Conservation (phyloP, 2,329 filamentous ascomycete species). For the Diplodia sapinea region DNA sequence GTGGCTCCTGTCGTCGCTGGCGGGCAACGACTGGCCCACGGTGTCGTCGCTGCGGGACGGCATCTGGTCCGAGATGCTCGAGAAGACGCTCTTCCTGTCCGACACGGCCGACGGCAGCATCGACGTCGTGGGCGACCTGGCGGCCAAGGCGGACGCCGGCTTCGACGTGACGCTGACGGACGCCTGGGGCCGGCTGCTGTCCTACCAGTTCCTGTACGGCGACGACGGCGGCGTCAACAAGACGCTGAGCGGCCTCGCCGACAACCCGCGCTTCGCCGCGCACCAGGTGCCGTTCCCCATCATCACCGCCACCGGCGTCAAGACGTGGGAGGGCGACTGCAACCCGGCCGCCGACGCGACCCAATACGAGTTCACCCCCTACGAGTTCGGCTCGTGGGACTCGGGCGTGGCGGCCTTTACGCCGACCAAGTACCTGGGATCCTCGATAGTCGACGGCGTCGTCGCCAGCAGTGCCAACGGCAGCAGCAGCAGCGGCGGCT, state of each 20-base stretch:
- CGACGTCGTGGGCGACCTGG: conserved; percentile 43
- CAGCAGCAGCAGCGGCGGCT: conserved; percentile 32
- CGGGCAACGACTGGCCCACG: conserved; percentile 56
- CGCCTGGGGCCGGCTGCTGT: conserved; percentile 49
- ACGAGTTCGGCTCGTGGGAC: conserved; percentile 71
- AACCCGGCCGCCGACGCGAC: conserved; percentile 58
- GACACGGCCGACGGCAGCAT: conserved; percentile 41
- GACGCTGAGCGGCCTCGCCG: conserved; percentile 44
- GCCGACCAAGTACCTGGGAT: conserved; percentile 65
- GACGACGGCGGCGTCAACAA: conserved; percentile 47
- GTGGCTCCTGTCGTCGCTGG: conserved; percentile 55
- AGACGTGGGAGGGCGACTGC: conserved; percentile 45
- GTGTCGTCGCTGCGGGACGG: conserved; percentile 48
- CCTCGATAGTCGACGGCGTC: conserved; percentile 60
- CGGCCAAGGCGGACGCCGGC: conserved; percentile 47
- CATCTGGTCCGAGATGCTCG: conserved; percentile 51
- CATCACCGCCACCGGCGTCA: conserved; percentile 46
- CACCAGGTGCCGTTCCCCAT: conserved; percentile 54
- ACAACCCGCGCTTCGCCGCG: conserved; percentile 49
- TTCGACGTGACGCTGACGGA: conserved; percentile 51
- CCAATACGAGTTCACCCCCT: conserved; percentile 69
- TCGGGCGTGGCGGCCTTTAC: conserved; percentile 65
- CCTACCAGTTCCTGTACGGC: conserved; percentile 49
- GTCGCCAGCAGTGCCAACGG: conserved; percentile 35
- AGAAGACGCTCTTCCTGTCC: conserved; percentile 48